Evolutionary conservation across 352 stramenopile species (phyloP).

Genomic region (Phytophthora crassamura): DNA sequence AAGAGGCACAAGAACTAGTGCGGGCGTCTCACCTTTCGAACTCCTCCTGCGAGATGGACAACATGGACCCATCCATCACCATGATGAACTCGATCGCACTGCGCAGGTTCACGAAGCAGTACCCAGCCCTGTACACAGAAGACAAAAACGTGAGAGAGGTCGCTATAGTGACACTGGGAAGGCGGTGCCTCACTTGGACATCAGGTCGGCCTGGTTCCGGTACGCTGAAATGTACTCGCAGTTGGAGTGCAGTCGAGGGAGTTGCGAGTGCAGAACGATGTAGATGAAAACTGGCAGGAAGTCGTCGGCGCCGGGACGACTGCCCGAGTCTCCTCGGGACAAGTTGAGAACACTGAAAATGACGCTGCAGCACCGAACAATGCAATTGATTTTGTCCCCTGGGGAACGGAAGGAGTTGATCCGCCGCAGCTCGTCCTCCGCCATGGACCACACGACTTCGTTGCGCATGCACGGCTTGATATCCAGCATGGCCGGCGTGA

Average conservation of each 20-base stretch:
- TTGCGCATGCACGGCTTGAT: slow-evolving; percentile 92
- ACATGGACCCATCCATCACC: slow-evolving; percentile 84
- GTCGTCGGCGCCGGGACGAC: slow-evolving; percentile 84
- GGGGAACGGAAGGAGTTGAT: slow-evolving; percentile 89
- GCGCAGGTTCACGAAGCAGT: slow-evolving; percentile 93
- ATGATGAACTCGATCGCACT: slow-evolving; percentile 92
- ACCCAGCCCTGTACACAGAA: slow-evolving; percentile 66
- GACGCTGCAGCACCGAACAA: slow-evolving; percentile 88
- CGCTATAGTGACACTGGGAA: neutral
- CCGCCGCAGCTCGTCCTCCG: slow-evolving; percentile 87
- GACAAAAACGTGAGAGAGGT: neutral
- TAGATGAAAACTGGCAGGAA: slow-evolving; percentile 95
- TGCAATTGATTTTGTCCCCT: slow-evolving; percentile 92
- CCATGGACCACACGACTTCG: slow-evolving; percentile 90
- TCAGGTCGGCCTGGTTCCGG: slow-evolving; percentile 87
- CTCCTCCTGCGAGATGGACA: slow-evolving; percentile 81
- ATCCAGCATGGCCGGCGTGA: slow-evolving; percentile 90
- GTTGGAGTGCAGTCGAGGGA: slow-evolving; percentile 88
- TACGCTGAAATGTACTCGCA: slow-evolving; percentile 93
- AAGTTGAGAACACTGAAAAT: slow-evolving; percentile 92
- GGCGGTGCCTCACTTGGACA: slow-evolving; percentile 80
- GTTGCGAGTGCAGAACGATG: slow-evolving; percentile 91
- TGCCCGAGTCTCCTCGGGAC: slow-evolving; percentile 67
- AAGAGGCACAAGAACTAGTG: neutral
- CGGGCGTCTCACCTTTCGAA: slow-evolving; percentile 65